Evolutionary conservation across 805 yeast species (phyloP).

Genomic region (Saccharomycopsis fermentans): DNA sequence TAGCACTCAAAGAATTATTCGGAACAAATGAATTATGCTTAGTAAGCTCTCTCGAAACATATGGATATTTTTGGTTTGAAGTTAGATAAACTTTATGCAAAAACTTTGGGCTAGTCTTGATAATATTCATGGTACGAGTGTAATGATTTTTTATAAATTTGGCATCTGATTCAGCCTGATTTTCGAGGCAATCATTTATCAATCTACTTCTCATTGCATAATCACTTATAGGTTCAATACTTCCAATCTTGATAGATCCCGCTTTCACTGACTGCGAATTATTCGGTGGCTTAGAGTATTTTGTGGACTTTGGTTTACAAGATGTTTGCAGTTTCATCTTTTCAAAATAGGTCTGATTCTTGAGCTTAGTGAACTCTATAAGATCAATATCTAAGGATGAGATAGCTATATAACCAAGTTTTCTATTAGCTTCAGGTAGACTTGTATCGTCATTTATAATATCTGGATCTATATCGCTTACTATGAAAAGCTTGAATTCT

Average conservation of each 20-base stretch:
- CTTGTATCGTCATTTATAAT: neutral
- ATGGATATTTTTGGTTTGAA: neutral
- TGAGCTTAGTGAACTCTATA: constrained; percentile 2
- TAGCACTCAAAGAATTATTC: neutral
- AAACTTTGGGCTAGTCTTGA: neutral
- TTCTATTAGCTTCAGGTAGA: neutral
- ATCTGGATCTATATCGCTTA: constrained; percentile 1
- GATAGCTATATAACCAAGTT: neutral
- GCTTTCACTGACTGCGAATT: neutral
- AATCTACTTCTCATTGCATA: neutral
- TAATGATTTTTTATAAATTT: neutral
- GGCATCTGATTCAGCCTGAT: neutral
- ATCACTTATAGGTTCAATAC: neutral
- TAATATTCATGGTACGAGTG: neutral
- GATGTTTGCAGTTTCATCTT: neutral
- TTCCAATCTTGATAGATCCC: neutral
- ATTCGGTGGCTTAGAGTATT: neutral
- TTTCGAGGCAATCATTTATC: neutral
- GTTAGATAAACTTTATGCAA: neutral
- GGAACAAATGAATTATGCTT: neutral
- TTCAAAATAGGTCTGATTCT: constrained; percentile 4
- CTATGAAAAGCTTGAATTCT: constrained; percentile 4
- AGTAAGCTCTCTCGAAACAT: neutral
- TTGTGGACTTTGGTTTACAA: neutral
- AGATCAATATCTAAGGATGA: constrained; percentile 1